Evolutionary conservation across 164 flowering plant species (phyloP), one percentile per base, ranked within the genome.

Genomic region (Umbilicus rupestris): DNA sequence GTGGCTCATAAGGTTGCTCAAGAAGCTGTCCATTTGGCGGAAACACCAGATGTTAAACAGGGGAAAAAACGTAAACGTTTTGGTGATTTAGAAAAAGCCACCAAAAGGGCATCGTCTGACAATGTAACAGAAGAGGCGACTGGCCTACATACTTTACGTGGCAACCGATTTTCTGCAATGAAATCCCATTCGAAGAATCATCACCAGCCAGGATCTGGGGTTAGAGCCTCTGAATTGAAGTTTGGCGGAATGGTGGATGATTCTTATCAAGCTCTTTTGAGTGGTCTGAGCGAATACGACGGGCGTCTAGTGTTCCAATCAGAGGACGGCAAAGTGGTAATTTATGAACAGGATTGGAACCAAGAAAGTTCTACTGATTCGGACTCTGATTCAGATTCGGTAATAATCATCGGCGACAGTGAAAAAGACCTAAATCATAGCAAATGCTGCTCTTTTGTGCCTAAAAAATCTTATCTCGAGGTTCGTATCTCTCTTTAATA

Each of bases 331-430:
- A 45, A 33, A 44, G 26, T 14, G 42, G 33, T 77, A 17, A 65
- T 7, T 39, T 78, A 79, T 73, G 80, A 77, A 31, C 68, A 57
- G 9, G 65, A 52, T 47, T 62, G 55, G 44, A 67, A 73, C 37
- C 4, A 35, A 35, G 37, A 7, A 66, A 42, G 31, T 30, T 37
- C 46, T 26, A 55, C 17, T 28, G 60, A 55, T 26, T 55, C 60
- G 5, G 60, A 55, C 3, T 66, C 81, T n/a, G 78, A 76, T 39
- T 68, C 76, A 35, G 80, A 76, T 45, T 68, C 76, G 29, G 77
- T 74, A 39, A 65, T 62, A 14, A 30, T 68, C 1, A 46, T 20
- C 3, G 6, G 44, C 29, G 69, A 65, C 39, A 14, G 16, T 35
- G 47, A 29, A 46, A 69, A 50, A 11, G 17, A 31, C 37, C 17